Percentiles rank a stretch among this genome's conserved stretches.
Evolutionary conservation across 1,284 basidiomycete genomes (phyloP).

Genomic region (Sphaerobolus stellatus): DNA sequence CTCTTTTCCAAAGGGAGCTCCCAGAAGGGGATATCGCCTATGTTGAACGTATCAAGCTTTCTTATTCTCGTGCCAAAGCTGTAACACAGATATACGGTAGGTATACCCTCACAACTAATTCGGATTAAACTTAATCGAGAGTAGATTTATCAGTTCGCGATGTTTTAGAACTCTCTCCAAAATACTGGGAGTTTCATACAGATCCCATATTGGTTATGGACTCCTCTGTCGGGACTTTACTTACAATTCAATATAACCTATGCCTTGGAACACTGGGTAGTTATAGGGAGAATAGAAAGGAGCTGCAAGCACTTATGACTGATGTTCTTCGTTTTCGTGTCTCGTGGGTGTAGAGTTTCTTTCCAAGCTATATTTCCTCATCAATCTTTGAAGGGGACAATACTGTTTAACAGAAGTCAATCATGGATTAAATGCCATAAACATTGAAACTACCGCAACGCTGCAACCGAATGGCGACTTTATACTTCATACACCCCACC

Average conservation of each 20-base stretch:
- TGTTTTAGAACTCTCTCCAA: conserved; percentile 20
- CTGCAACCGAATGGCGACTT: conserved; percentile 44
- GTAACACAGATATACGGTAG: not conserved
- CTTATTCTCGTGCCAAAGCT: not conserved
- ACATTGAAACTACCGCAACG: conserved; percentile 56
- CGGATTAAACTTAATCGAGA: too few relatives aligned
- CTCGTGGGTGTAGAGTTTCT: conserved; percentile 23
- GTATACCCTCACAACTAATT: not conserved
- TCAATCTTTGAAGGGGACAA: conserved; percentile 32
- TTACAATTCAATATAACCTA: conserved; percentile 47
- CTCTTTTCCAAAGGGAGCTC: not conserved
- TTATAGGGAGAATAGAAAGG: conserved; percentile 30
- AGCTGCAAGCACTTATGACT: conserved; percentile 29
- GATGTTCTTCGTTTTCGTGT: conserved; percentile 31
- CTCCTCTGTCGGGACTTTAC: conserved; percentile 35
- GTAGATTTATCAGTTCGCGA: not conserved
- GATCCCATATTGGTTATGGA: conserved; percentile 31
- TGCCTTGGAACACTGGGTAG: conserved; percentile 42
- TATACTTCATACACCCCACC: conserved; percentile 52
- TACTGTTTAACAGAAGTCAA: conserved; percentile 54
- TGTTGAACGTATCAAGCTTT: not conserved
- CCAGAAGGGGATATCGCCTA: not conserved
- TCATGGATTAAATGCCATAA: conserved; percentile 36
- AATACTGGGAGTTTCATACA: conserved; percentile 35
- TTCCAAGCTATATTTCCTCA: conserved; percentile 17